phyloP scores from a whole-genome alignment of 176 grass and related monocot species.

The Aegilops tauschii region DNA sequence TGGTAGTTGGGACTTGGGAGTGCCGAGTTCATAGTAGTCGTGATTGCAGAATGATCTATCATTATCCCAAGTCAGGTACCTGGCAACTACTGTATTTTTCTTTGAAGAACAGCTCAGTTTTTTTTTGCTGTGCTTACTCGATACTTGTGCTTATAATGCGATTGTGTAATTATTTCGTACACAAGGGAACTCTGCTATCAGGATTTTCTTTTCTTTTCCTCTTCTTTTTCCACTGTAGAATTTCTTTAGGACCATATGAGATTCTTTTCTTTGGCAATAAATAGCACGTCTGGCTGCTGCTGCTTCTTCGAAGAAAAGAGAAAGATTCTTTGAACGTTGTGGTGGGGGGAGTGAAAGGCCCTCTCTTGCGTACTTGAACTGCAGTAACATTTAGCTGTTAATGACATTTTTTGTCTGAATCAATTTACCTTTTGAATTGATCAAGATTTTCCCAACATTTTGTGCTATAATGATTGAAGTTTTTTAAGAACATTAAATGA shows the following conservation, averaged over 20 bases:
- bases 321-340: neutral
- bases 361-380: conserved; percentile 5
- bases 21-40: neutral
- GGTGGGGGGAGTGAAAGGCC: too few relatives aligned
- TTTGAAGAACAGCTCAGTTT: neutral
- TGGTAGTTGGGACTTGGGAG: neutral
- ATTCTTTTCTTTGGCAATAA: neutral
- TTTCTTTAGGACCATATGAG: neutral
- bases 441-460: neutral
- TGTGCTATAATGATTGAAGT: neutral
- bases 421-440: neutral
- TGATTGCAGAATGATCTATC: conserved; percentile 8
- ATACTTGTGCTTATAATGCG: neutral
- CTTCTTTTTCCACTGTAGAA: neutral
- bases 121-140: neutral
- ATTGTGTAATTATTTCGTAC: neutral
- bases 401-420: neutral
- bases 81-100: neutral
- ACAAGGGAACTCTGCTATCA: neutral
- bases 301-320: neutral
- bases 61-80: neutral
- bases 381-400: neutral
- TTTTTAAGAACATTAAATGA: neutral
- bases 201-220: neutral
- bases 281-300: neutral